Conservation (phyloP, 2,329 filamentous ascomycete genomes). For the Fusarium lyarnte region DNA sequence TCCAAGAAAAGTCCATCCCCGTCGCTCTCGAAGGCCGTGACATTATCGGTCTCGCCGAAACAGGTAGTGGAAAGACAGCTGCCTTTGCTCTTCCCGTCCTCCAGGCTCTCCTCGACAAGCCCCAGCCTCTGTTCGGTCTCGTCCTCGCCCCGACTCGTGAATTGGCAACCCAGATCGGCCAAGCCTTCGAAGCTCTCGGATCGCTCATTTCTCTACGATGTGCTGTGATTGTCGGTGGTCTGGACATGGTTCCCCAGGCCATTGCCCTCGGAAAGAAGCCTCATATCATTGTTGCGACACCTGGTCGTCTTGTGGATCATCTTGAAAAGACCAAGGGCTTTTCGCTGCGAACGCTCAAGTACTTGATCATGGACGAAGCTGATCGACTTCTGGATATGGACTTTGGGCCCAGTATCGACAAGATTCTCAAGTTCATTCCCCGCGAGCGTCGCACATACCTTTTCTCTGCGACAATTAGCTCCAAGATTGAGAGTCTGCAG, state of each 20-base stretch:
- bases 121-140: conserved; percentile 85
- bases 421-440: conserved; percentile 89
- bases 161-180: conserved; percentile 88
- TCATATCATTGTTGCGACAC: conserved; percentile 92
- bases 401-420: conserved; percentile 91
- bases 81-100: conserved; percentile 94
- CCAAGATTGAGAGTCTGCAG: conserved; percentile 92
- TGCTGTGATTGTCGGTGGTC: conserved; percentile 87
- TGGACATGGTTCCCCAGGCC: conserved; percentile 93
- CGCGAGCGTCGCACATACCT: conserved; percentile 83
- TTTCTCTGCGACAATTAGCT: conserved; percentile 94
- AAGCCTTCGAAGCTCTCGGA: conserved; percentile 88
- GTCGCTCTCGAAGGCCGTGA: conserved; percentile 81
- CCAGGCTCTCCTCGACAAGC: conserved; percentile 88
- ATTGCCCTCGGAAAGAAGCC: conserved; percentile 96
- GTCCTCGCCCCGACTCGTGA: conserved; percentile 94
- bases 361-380: conserved; percentile 94
- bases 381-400: conserved; percentile 93
- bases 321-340: conserved; percentile 98
- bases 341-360: conserved; percentile 81
- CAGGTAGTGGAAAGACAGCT: conserved; percentile 94
- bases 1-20: conserved; percentile 87
- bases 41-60: conserved; percentile 93
- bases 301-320: conserved; percentile 88
- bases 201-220: conserved; percentile 87